Evolutionary conservation across 2,329 filamentous ascomycete genomes (phyloP), one percentile per base, ranked within the genome.

Genomic region (Aspergillus hortae): DNA sequence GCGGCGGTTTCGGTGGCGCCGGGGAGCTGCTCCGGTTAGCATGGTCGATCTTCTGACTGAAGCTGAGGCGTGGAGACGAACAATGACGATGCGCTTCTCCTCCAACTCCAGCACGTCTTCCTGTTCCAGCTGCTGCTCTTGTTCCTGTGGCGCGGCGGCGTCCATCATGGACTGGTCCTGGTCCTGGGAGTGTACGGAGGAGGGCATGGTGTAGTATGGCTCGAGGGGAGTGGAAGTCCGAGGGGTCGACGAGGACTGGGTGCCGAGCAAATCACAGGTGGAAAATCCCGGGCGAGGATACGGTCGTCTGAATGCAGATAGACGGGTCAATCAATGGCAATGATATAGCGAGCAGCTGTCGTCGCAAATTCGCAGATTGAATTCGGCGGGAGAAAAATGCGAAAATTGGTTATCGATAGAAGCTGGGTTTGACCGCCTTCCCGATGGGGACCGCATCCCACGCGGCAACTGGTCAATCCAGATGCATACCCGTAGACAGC

Each of bases 1-100:
- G 94, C 94, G 4, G 92, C 92, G 7, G 88, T 92, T 46, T 92
- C 88, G 14, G 74, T 88, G 50, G 89, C 89, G 44, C 92, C 92
- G 33, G 90, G 88, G 25, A 96, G 78, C 92, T 96, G 55, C 46
- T 48, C 51, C 15, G 44, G 44, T 46, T 38, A 35, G 25, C 21
- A 45, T 32, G 11, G n/a, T 42, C 5, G 9, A 17, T 25, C 33
- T 36, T 23, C 30, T 15, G 40, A 46, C 17, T 6, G 42, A 11
- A 10, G 44, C 4, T 10, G 4, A 6, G 33, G 17, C 21, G 23
- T 15, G n/a, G 10, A 38, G 25, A 62, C 65, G 76, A 63, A 88
- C 85, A 67, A 88, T 82, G 58, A 80, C 77, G 43, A 88, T 83
- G 60, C 83, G 76, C 70, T 84, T 83, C 46, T 73, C 68, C 9